Percentiles rank a stretch among this genome's conserved stretches.
phyloP scores from a whole-genome alignment of 352 stramenopile species.

The Phytophthora cactorum region DNA sequence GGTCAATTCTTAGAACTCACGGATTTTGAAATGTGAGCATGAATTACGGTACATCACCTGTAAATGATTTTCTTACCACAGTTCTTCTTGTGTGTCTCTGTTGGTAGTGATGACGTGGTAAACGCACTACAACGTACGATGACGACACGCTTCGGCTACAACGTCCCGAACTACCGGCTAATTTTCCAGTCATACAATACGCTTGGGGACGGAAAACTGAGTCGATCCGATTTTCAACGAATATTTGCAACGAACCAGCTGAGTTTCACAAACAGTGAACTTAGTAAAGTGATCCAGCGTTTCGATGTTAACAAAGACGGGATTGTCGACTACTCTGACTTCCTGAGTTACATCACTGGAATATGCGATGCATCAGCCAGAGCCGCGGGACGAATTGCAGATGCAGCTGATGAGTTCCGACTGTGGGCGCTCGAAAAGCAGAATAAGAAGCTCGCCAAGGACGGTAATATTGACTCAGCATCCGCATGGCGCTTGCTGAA shows the following conservation, averaged over 20 bases:
- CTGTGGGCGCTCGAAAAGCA: slow-evolving; percentile 78
- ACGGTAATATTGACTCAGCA: slow-evolving; percentile 81
- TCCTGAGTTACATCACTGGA: slow-evolving; percentile 79
- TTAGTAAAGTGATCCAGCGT: slow-evolving; percentile 82
- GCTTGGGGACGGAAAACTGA: slow-evolving; percentile 69
- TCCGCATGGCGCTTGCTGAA: slow-evolving; percentile 76
- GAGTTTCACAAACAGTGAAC: slow-evolving; percentile 71
- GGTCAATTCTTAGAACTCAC: slow-evolving; percentile 76
- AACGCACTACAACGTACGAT: slow-evolving; percentile 69
- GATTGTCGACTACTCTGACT: slow-evolving; percentile 80
- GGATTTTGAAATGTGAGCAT: slow-evolving; percentile 72
- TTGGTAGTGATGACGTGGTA: slow-evolving; percentile 65
- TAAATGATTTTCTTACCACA: neutral
- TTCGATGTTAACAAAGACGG: slow-evolving; percentile 83
- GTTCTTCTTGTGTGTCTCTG: neutral
- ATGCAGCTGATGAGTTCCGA: slow-evolving; percentile 70
- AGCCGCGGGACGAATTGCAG: slow-evolving; percentile 59
- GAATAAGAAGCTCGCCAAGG: slow-evolving; percentile 77
- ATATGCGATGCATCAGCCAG: slow-evolving; percentile 68
- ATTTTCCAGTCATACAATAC: slow-evolving; percentile 85
- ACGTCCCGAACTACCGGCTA: slow-evolving; percentile 71
- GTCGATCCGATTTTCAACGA: slow-evolving; percentile 73
- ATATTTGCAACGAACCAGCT: slow-evolving; percentile 73
- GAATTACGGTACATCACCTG: neutral
- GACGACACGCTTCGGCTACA: slow-evolving; percentile 66